Base-by-base conservation (phyloP, 805 yeast species). In the Starmera dryadoides region DNA sequence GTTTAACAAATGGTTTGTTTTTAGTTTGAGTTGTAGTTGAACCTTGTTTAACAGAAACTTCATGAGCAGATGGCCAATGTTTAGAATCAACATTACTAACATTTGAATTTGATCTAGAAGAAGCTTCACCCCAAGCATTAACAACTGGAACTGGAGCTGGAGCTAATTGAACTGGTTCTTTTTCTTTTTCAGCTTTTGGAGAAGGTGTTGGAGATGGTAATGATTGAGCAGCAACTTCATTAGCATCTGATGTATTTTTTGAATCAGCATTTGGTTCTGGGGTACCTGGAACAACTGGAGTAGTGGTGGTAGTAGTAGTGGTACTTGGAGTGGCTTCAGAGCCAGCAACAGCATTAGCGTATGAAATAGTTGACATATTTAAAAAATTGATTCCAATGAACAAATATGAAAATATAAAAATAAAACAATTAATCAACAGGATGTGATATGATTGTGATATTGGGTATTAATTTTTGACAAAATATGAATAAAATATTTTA, bases 121-220 rank as follows among this genome's bases (percentile, higher is more conserved):
- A 47, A 15, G 48, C 48, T 6, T 58, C 48, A 21, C 73, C 74
- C 86, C 86, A 80, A n/a, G 80, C 80, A 48, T 70, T 76, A 31
- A 70, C 72, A 37, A 66, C 61, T 26, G 85, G 86, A 22, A 76
- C 67, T 12, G 86, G 85, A 21, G 86, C 86, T 4, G 86, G 85
- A 9, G 80, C 77, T 22, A 75, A 60, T 28, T 41, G 33, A 3
- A 48, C 56, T 51, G 60, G 42, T 45, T 58, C 43, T 54, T 55
- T 38, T 50, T 40, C 40, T 39, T 54, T 42, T 23, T 47, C 48
- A 21, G 48, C 42, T 31, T 49, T 46, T 42, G 60, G 52, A 39
- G 60, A 43, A 7, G 50, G 40, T 20, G 43, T 46, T 47, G 55
- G 56, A n/a, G 59, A 53, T n/a, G 57, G 56, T n/a, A 49, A 41